Evolutionary conservation across 192 early-diverging fungal species (phyloP), one percentile per base, ranked within the genome.

Genomic region (Coemansia sp.): DNA sequence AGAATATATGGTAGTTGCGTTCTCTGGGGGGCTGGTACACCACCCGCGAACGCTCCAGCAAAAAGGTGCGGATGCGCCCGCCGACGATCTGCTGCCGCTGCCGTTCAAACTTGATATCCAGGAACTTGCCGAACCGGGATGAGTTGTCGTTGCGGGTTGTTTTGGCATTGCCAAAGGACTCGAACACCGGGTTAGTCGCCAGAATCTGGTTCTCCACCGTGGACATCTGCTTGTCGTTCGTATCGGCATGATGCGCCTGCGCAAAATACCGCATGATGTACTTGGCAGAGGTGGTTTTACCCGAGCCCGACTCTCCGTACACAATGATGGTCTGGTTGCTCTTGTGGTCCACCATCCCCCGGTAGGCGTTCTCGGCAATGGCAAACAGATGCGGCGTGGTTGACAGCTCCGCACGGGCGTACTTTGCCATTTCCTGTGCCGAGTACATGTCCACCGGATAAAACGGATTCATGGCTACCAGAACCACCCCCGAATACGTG

Each of bases 241-340:
- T 65, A 41, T 83, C 86, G 36, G 82, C 78, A 40, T 90, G 87
- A 57, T 90, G 87, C 36, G 85, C 88, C 35, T 86, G 85, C 13
- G 86, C 86, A 87, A 96, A 96, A 72, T 97, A 97, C 39, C 94
- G 80, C 95, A 99, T 99, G 50, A 99, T 93, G 75, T 91, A 97
- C 59, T 94, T 94, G 19, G 96, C 95, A 63, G 84, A 89, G 40
- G 89, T 91, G 19, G 96, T 99, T 62, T 99, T 99, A 70, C 96
- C 96, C 19, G 96, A 96, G 73, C 93, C 91, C 62, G 87, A 91
- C 70, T 99, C 95, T 59, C 96, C 96, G 18, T 91, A 93, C 33
- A 97, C 94, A 59, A 99, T 94, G 68, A 99, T 94, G 8, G 94
- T 94, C 81, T 99, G 96, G 83, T 99, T 97, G 61, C 85, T 85